Evolutionary conservation across 2,329 filamentous ascomycete species (phyloP), one percentile per base, ranked within the genome.

Genomic region (Colletotrichum sp.): DNA sequence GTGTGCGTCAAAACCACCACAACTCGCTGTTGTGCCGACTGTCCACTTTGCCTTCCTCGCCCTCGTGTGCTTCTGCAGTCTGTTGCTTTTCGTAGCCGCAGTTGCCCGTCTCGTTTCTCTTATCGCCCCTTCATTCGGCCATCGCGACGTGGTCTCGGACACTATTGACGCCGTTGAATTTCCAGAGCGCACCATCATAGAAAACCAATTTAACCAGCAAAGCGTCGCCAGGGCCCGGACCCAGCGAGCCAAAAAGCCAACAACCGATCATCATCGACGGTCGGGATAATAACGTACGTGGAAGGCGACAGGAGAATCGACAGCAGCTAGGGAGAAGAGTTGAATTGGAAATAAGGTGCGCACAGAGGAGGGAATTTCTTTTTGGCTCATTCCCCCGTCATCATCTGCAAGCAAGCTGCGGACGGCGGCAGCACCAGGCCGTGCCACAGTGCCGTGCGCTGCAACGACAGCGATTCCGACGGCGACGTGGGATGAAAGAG

Each of bases 161-260:
- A 49, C 70, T 73, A 76, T 65, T 66, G 73, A 76, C 73, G 69
- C 69, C 73, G 55, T 44, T 36, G 21, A 76, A 63, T 72, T 16
- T 64, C 55, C 39, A 59, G 49, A 59, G 57, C 55, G 34, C 44
- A 52, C 44, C 44, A 34, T 72, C 28, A 18, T 30, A 32, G 32
- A 39, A 32, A 30, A 39, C 39, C 63, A 76, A 52, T 36, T 65
- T 76, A 49, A 63, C 64, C 21, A 36, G 24, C 8, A 49, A 49
- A 49, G 28, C 65, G 21, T 68, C 52, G 32, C 60, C 55, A 59
- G 49, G 32, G 30, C 26, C 32, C n/a, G 44, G 64, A 30, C 57
- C 28, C 16, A 10, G 39, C 39, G 18, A 49, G 18, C 18, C 39
- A 49, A n/a, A n/a, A 49, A 44, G 21, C 63, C 52, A 55, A 34